phyloP scores from a whole-genome alignment of 352 stramenopile species.

The Phytopythium delawarense region DNA sequence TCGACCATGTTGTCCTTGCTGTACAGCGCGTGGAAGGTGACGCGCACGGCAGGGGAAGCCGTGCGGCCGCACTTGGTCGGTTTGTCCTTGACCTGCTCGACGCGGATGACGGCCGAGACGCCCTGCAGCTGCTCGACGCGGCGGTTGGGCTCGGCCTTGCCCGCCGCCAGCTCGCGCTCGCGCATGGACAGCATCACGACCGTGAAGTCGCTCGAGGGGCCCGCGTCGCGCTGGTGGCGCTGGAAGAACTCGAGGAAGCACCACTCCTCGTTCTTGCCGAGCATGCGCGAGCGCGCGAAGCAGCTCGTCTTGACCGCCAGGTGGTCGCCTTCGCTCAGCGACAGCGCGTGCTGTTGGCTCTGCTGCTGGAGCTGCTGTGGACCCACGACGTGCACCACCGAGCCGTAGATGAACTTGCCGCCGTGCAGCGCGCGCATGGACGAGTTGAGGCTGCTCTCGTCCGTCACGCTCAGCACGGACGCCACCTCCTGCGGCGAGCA shows the following conservation, averaged over 20 bases:
- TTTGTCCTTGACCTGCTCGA: conserved; percentile 17
- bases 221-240: conserved; percentile 8
- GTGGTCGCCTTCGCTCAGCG: conserved; percentile 15
- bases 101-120: conserved; percentile 25
- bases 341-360: not conserved
- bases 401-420: conserved; percentile 46
- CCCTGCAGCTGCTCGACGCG: conserved; percentile 38
- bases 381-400: conserved; percentile 28
- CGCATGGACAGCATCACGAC: conserved; percentile 23
- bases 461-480: conserved; percentile 13
- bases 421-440: conserved; percentile 35
- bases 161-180: conserved; percentile 23
- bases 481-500: conserved; percentile 28
- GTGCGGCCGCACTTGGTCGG: not conserved
- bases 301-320: conserved; percentile 36
- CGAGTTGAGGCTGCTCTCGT: conserved; percentile 30
- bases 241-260: conserved; percentile 47
- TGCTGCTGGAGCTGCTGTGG: conserved; percentile 2
- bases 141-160: conserved; percentile 18
- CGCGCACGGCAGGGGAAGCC: conserved; percentile 11
- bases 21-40: conserved; percentile 35
- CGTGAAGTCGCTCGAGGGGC: conserved; percentile 20
- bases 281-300: conserved; percentile 30
- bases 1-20: conserved; percentile 7
- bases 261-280: conserved; percentile 42